Percentiles rank a stretch among this genome's conserved stretches.
Evolutionary conservation across 2,329 filamentous ascomycete genomes (phyloP).

Genomic region (Scytalidium lignicola): DNA sequence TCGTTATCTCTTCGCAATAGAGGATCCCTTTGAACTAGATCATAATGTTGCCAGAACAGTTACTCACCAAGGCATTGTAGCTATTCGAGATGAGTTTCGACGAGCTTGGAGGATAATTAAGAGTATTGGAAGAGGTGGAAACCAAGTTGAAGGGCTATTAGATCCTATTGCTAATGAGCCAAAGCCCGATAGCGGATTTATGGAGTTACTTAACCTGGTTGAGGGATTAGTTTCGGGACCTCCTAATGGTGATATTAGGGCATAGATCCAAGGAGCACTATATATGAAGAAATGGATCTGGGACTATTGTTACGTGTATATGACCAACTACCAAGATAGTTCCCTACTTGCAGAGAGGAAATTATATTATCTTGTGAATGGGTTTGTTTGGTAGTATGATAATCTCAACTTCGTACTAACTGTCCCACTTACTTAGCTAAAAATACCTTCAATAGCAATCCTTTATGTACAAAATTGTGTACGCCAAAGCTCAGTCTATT

Average conservation of each 20-base stretch:
- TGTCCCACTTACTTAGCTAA: too few species aligned
- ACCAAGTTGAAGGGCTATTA: slow-evolving; percentile 6
- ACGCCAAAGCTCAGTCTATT: too few species aligned
- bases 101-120: slow-evolving; percentile 70
- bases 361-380: too few species aligned
- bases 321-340: too few species aligned
- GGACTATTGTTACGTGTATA: too few species aligned
- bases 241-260: background rate
- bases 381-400: too few species aligned
- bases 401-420: too few species aligned
- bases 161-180: slow-evolving; percentile 3
- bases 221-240: background rate
- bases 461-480: too few species aligned
- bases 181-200: background rate
- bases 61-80: slow-evolving; percentile 73
- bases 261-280: background rate
- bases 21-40: slow-evolving; percentile 83
- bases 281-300: background rate
- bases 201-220: background rate
- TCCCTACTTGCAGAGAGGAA: too few species aligned
- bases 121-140: slow-evolving; percentile 37
- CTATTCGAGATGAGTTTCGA: slow-evolving; percentile 79
- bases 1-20: slow-evolving; percentile 82
- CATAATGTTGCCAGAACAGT: slow-evolving; percentile 89
- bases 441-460: too few species aligned